Evolutionary conservation across 768 basidiomycete species (phyloP).

Genomic region (Solioccasus polychromus): DNA sequence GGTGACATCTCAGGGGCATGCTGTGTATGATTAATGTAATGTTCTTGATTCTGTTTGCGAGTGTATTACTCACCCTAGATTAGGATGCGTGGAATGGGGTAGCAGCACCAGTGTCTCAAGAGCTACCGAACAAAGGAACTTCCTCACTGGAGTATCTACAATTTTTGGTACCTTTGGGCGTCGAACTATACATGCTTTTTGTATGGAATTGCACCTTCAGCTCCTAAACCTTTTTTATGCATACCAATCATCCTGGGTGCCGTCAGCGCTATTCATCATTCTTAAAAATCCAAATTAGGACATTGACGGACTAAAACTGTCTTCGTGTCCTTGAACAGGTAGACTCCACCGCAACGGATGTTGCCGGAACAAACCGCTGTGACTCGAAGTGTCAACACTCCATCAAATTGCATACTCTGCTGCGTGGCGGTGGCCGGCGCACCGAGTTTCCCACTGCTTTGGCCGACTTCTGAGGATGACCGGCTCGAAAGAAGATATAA

Average conservation of each 20-base stretch:
- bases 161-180: too few relatives aligned
- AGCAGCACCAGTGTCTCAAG: too few relatives aligned
- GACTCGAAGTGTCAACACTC: neutral
- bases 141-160: too few relatives aligned
- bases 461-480: too few relatives aligned
- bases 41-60: slow-evolving; percentile 1
- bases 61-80: slow-evolving; percentile 2
- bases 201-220: too few relatives aligned
- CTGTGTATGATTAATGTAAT: slow-evolving; percentile 11
- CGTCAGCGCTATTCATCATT: too few relatives aligned
- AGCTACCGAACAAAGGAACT: too few relatives aligned
- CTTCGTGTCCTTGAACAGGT: slow-evolving; percentile 41
- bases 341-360: too few relatives aligned
- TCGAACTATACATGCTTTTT: too few relatives aligned
- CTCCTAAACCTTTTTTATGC: slow-evolving; percentile 39
- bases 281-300: slow-evolving; percentile 44
- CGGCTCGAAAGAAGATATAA: neutral
- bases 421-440: neutral
- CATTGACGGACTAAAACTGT: slow-evolving; percentile 39
- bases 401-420: too few relatives aligned
- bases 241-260: too few relatives aligned
- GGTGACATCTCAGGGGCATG: too few relatives aligned
- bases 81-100: neutral
- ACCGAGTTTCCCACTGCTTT: slow-evolving; percentile 25
- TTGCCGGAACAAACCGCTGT: slow-evolving; percentile 24